phyloP scores from a whole-genome alignment of 495 filamentous ascomycete genomes.

The Penicillium manginii region DNA sequence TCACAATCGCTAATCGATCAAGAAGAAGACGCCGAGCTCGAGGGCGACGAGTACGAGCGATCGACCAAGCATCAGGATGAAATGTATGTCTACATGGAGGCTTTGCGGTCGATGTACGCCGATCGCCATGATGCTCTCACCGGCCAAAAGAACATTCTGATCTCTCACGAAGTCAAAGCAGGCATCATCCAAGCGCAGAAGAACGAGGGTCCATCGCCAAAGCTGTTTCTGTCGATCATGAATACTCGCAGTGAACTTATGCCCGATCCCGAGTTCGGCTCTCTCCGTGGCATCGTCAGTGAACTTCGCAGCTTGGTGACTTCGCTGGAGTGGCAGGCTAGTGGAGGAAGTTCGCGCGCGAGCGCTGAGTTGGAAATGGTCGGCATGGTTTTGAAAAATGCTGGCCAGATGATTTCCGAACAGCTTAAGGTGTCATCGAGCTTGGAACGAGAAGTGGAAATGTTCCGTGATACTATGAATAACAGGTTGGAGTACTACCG shows the following conservation, averaged over 20 bases:
- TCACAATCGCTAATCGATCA: slow-evolving; percentile 79
- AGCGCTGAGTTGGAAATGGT: slow-evolving; percentile 66
- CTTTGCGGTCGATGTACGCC: slow-evolving; percentile 71
- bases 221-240: slow-evolving; percentile 66
- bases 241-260: slow-evolving; percentile 57
- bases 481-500: slow-evolving; percentile 83
- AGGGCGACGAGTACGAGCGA: slow-evolving; percentile 86
- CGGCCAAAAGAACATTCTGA: slow-evolving; percentile 75
- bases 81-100: slow-evolving; percentile 81
- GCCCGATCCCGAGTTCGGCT: slow-evolving; percentile 59
- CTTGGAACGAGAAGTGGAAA: slow-evolving; percentile 73
- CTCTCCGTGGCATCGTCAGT: slow-evolving; percentile 68
- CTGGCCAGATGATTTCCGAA: slow-evolving; percentile 62
- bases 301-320: slow-evolving; percentile 67
- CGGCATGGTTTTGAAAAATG: slow-evolving; percentile 54
- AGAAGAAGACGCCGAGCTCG: slow-evolving; percentile 68
- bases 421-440: slow-evolving; percentile 65
- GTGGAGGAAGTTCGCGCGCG: slow-evolving; percentile 65
- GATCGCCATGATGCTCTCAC: slow-evolving; percentile 78
- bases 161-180: slow-evolving; percentile 71
- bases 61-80: slow-evolving; percentile 86
- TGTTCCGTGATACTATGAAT: slow-evolving; percentile 79
- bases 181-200: slow-evolving; percentile 61
- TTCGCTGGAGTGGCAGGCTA: slow-evolving; percentile 62
- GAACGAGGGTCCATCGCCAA: slow-evolving; percentile 71